phyloP scores from a whole-genome alignment of 495 filamentous ascomycete species.

The Neurospora sp. region DNA sequence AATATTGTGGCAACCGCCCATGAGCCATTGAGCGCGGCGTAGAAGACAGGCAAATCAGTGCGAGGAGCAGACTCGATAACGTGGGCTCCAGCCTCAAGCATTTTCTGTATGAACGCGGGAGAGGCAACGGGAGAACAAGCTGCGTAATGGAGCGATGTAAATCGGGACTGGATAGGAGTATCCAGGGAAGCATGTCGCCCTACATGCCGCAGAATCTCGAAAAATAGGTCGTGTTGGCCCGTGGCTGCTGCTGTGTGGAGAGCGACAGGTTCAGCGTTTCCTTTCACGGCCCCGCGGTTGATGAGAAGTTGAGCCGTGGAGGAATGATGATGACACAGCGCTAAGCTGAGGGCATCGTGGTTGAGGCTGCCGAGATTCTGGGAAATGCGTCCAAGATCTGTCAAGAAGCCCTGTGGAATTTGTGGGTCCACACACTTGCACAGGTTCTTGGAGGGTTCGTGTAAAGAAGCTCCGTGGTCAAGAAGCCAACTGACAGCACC shows the following conservation, averaged over 20 bases:
- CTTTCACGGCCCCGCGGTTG: background rate
- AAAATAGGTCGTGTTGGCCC: background rate
- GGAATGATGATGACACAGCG: background rate
- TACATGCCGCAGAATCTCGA: background rate
- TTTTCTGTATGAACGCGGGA: background rate
- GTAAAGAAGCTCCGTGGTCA: background rate
- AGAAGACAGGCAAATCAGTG: background rate
- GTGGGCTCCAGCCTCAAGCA: background rate
- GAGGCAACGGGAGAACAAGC: background rate
- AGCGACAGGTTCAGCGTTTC: background rate
- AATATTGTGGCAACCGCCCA: background rate
- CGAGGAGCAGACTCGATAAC: background rate
- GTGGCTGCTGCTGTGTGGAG: background rate
- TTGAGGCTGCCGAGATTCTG: background rate
- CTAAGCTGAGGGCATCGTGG: background rate
- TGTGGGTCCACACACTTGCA: background rate
- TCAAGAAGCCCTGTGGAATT: background rate
- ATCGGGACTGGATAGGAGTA: background rate
- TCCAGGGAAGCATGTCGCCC: background rate
- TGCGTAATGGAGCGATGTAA: background rate
- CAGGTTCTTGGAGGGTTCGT: background rate
- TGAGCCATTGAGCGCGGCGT: background rate
- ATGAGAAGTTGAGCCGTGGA: background rate
- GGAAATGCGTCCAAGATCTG: background rate
- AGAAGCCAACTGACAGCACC: background rate